phyloP scores from a whole-genome alignment of 2,329 filamentous ascomycete species.

The Leptosphaerulina australis region DNA sequence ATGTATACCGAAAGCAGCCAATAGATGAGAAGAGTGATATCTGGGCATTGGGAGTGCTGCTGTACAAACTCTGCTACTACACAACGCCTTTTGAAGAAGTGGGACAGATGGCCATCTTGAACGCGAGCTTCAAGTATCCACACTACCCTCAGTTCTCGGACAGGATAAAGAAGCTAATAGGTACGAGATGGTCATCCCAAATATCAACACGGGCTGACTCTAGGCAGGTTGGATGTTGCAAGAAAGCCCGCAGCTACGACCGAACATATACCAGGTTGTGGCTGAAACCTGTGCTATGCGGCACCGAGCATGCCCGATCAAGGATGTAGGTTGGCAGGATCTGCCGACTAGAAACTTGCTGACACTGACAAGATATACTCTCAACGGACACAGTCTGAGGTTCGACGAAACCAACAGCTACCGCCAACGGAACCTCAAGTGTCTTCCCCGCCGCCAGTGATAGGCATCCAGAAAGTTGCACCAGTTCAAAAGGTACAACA shows the following conservation, averaged over 20 bases:
- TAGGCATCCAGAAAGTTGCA: slow-evolving; percentile 84
- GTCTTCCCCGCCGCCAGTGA: slow-evolving; percentile 61
- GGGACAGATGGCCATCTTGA: slow-evolving; percentile 94
- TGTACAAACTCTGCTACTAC: slow-evolving; percentile 99
- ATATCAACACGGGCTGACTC: slow-evolving; percentile 19
- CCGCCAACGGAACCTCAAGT: slow-evolving; percentile 61
- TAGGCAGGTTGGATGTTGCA: slow-evolving; percentile 82
- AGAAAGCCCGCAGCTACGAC: slow-evolving; percentile 78
- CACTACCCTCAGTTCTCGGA: slow-evolving; percentile 89
- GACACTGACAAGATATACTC: slow-evolving; percentile 55
- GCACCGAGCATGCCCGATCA: slow-evolving; percentile 81
- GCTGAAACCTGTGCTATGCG: slow-evolving; percentile 88
- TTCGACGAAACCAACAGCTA: slow-evolving; percentile 64
- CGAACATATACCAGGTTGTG: slow-evolving; percentile 93
- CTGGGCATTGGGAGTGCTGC: slow-evolving; percentile 90
- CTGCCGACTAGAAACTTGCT: slow-evolving; percentile 19
- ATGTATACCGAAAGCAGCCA: slow-evolving; percentile 93
- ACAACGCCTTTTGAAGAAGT: slow-evolving; percentile 98
- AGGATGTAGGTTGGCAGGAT: slow-evolving; percentile 67
- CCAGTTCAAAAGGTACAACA: slow-evolving; percentile 71
- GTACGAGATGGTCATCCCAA: slow-evolving; percentile 57
- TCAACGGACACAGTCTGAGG: slow-evolving; percentile 67
- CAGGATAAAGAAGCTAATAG: slow-evolving; percentile 85
- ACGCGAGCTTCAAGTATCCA: slow-evolving; percentile 92
- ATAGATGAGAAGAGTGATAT: slow-evolving; percentile 99